Evolutionary conservation across 2,329 filamentous ascomycete genomes (phyloP).

Genomic region (Hypoxylon rubiginosum): DNA sequence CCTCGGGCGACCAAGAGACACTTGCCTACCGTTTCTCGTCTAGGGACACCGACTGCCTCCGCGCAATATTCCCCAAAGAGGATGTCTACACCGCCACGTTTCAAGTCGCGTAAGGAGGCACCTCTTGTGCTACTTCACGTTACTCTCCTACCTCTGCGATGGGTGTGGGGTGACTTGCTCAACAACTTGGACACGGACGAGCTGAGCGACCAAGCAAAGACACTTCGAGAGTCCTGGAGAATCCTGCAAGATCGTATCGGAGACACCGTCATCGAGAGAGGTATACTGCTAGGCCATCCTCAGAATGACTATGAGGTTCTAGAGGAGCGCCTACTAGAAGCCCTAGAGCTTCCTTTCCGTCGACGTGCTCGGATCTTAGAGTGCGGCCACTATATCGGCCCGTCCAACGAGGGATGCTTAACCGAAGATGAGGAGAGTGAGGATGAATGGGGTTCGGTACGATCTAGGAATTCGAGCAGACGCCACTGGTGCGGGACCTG

Average conservation of each 20-base stretch:
- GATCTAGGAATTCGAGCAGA: constrained; percentile 51
- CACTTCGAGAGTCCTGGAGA: constrained; percentile 73
- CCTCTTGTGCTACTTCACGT: constrained; percentile 84
- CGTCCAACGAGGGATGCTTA: constrained; percentile 64
- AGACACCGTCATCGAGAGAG: constrained; percentile 80
- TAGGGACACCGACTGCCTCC: constrained; percentile 67
- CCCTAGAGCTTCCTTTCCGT: constrained; percentile 75
- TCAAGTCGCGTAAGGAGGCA: constrained; percentile 68
- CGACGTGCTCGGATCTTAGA: constrained; percentile 77
- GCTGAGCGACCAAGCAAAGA: constrained; percentile 59
- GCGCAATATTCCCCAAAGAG: constrained; percentile 69
- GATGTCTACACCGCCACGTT: constrained; percentile 67
- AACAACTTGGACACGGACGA: constrained; percentile 55
- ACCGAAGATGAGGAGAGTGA: constrained; percentile 62
- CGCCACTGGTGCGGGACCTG: constrained; percentile 71
- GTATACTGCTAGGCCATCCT: constrained; percentile 81
- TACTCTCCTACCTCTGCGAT: constrained; percentile 78
- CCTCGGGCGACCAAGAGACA: constrained; percentile 67
- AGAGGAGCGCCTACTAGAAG: constrained; percentile 82
- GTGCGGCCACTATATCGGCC: constrained; percentile 81
- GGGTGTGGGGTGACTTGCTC: constrained; percentile 72
- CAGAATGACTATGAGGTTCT: constrained; percentile 84
- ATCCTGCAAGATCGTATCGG: constrained; percentile 77
- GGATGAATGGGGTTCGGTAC: constrained; percentile 58
- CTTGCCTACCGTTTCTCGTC: constrained; percentile 65